Base-by-base conservation (phyloP, 352 stramenopile species). In the Phytophthora sp. region DNA sequence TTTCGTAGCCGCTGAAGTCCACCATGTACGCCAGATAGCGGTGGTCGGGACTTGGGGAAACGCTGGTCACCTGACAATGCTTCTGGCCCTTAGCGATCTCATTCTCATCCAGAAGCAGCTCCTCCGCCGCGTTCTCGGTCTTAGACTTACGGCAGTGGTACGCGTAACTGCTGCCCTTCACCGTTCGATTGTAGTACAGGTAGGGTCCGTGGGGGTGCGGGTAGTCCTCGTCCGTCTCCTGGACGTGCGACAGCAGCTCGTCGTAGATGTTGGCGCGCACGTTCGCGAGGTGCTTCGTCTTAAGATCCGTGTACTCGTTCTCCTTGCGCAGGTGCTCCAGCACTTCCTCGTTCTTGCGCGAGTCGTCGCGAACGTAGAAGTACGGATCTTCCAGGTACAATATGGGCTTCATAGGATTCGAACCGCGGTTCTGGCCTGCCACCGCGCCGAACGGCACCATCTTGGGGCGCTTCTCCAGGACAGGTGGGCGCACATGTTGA, bases 41-140 rank as follows among this genome's bases (percentile, higher is more conserved):
- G 73, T 98, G 85, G 66, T 95, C 92, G 5, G 95, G 96, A 41
- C 90, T 98, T 16, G 82, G 70, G 6, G 73, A 76, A 49, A 97
- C 80, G 24, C 71, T 78, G 53, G 86, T 79, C 30, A 98, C 84
- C 36, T 93, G 79, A 63, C 87, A 95, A 74, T 97, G 77, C 45
- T 88, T 85, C 50, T 96, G 89, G 18, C 82, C 84, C 64, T 91
- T 79, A 33, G 94, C 91, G 50, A 98, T 77, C 57, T 82, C 77
- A 56, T 99, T 99, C 60, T 98, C 89, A 76, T 99, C 91, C 36
- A 99, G 86, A 63, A 98, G 69, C 11, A 98, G 71, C 73, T 98
- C 83, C 66, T 99, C 96, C 0, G 83, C 63, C 4, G 80, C 78
- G 16, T 73, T 79, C 26, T 72, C 75, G 35, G 75, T 91, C 68